Base-by-base conservation (phyloP, 306 rosid genomes). In the Canavalia ensiformis region DNA sequence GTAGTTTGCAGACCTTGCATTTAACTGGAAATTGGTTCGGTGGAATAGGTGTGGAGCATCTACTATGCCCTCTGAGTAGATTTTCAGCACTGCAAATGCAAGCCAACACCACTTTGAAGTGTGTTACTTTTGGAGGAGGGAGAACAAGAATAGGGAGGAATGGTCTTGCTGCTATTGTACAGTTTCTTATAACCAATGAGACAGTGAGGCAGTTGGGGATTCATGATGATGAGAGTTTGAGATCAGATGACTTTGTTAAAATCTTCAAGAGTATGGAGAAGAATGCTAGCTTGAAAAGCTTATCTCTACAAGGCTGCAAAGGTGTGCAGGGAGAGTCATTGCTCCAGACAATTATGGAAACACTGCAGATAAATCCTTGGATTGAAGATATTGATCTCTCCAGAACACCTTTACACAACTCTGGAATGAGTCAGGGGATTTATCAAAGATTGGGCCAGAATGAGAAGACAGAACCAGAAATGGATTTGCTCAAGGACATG, bases 331-430 rank as follows among this genome's bases (percentile, higher is more conserved):
- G 99, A 80, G 97, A 93, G 80, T 64, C 65, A 71, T 88, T 93
- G 62, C 78, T 90, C 85, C 84, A 90, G 84, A 79, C 88, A 45
- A 91, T 96, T 42, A 86, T 88, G 93, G 99, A 92, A 89, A 90
- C 89, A 47, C 31, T 96, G 0, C 93, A 92, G 82, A 89, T 96
- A 50, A 93, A 96, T 88, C 99, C 98, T 84, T 96, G 97, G 98
- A 88, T 93, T 25, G 98, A 96, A 87, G 96, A 88, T 72, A 88
- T 96, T 65, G 97, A 93, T 87, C 97, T 96, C 42, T 88, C 92
- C 6, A 89, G 92, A 82, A 96, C 97, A 55, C 97, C 97, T 3
- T 78, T 93, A 34, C 94, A 93, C 39, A 92, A 74, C 82, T 89
- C 94, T 2, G 97, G 97, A 63, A 88, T 85, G 86, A 85, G 93